phyloP scores from a whole-genome alignment of 768 basidiomycete species.

The Boletus sensibilis region DNA sequence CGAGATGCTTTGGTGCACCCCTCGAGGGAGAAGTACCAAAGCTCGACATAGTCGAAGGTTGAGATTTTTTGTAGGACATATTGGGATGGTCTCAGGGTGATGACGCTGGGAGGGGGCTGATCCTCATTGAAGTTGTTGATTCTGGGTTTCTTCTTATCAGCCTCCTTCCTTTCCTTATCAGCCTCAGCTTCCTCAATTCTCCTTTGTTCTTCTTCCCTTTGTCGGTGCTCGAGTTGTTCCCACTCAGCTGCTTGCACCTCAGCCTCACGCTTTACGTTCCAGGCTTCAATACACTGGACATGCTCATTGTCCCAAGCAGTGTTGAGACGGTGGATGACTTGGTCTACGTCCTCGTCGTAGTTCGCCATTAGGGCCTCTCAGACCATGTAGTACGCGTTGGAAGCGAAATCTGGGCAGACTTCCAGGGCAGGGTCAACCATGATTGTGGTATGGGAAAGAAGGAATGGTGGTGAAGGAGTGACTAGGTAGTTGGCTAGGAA shows the following conservation, averaged over 20 bases:
- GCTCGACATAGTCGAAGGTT: neutral
- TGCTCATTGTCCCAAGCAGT: neutral
- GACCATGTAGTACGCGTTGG: neutral
- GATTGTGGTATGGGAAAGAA: neutral
- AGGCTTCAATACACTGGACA: neutral
- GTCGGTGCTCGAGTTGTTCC: neutral
- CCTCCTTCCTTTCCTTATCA: neutral
- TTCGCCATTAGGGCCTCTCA: neutral
- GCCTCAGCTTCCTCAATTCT: neutral
- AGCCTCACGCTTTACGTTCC: neutral
- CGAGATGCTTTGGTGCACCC: neutral
- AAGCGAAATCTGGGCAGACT: no score
- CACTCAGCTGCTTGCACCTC: neutral
- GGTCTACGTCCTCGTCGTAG: neutral
- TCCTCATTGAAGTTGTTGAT: neutral
- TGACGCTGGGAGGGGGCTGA: neutral
- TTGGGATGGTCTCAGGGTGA: neutral
- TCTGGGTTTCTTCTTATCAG: neutral
- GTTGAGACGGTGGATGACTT: neutral
- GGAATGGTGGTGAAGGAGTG: no score
- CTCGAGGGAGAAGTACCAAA: conserved; percentile 13
- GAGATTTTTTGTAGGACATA: conserved; percentile 7
- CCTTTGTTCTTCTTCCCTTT: neutral
- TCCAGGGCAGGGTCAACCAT: no score
- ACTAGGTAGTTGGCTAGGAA: no score